Evolutionary conservation across 1,139 yeast species (phyloP).

Genomic region (Meyerozyma athensensis): DNA sequence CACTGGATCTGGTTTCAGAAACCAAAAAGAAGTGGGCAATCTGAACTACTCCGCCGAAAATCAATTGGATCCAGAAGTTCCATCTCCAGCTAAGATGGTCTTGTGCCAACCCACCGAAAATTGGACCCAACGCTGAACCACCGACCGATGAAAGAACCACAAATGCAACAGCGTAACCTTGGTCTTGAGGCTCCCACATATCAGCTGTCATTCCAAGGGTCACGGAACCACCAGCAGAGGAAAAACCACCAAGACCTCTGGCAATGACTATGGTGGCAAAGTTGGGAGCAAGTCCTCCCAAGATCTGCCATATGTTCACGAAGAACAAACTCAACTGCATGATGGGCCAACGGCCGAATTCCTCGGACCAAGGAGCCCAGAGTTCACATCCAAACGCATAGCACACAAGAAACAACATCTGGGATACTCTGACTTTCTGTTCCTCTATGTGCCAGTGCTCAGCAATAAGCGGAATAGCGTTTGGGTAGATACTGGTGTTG

Average conservation of each 20-base stretch:
- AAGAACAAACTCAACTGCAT: constrained; percentile 28
- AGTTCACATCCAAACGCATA: constrained; percentile 37
- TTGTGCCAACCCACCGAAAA: constrained; percentile 32
- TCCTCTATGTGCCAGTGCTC: constrained; percentile 24
- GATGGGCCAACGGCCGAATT: constrained; percentile 33
- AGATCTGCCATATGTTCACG: constrained; percentile 34
- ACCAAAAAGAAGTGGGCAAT: constrained; percentile 25
- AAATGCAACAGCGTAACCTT: constrained; percentile 33
- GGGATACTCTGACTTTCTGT: constrained; percentile 28
- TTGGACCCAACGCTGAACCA: constrained; percentile 33
- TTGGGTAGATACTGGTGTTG: constrained; percentile 31
- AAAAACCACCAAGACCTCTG: constrained; percentile 19
- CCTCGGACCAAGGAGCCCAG: constrained; percentile 41
- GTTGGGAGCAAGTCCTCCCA: constrained; percentile 31
- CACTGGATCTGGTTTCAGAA: constrained; percentile 27
- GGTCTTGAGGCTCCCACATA: constrained; percentile 33
- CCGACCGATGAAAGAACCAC: constrained; percentile 36
- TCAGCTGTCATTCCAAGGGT: constrained; percentile 38
- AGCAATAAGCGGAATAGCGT: constrained; percentile 21
- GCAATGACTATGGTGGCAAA: constrained; percentile 26
- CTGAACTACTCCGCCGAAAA: constrained; percentile 29
- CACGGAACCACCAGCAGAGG: constrained; percentile 37
- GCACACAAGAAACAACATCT: constrained; percentile 30
- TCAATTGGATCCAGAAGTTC: constrained; percentile 37
- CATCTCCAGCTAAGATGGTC: constrained; percentile 25